phyloP scores from a whole-genome alignment of 805 yeast species.

The Zygoascus tannicola region DNA sequence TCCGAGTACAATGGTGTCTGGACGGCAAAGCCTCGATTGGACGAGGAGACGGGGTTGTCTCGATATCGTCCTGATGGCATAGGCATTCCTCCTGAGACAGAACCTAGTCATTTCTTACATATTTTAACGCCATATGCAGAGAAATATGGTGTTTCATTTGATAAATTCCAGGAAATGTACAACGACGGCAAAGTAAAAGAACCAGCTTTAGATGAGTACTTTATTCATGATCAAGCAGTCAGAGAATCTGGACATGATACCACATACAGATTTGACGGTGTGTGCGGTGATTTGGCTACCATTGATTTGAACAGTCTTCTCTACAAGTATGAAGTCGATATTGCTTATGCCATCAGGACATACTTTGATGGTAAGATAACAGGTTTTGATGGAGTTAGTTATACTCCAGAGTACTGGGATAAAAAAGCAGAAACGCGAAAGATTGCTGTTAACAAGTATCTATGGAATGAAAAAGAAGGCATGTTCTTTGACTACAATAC shows the following conservation, averaged over 20 bases:
- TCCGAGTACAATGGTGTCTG: slow-evolving; percentile 79
- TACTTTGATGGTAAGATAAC: slow-evolving; percentile 44
- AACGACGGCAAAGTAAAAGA: slow-evolving; percentile 57
- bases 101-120: slow-evolving; percentile 73
- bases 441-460: slow-evolving; percentile 48
- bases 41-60: slow-evolving; percentile 66
- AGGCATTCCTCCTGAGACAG: slow-evolving; percentile 98
- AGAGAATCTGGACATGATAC: slow-evolving; percentile 97
- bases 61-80: slow-evolving; percentile 83
- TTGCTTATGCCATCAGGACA: slow-evolving; percentile 51
- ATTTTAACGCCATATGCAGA: slow-evolving; percentile 59
- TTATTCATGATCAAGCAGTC: slow-evolving; percentile 86
- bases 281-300: slow-evolving; percentile 83
- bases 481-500: slow-evolving; percentile 80
- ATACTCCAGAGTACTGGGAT: slow-evolving; percentile 52
- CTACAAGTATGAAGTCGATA: slow-evolving; percentile 84
- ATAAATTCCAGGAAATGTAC: slow-evolving; percentile 60
- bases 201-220: slow-evolving; percentile 80
- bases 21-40: slow-evolving; percentile 66
- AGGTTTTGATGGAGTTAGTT: slow-evolving; percentile 32
- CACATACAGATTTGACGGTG: slow-evolving; percentile 78
- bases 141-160: slow-evolving; percentile 48
- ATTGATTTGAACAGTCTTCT: slow-evolving; percentile 79
- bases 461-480: slow-evolving; percentile 77
- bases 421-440: slow-evolving; percentile 48